Base-by-base conservation (phyloP, 2,329 filamentous ascomycete genomes). In the Blastomyces gilchristii region DNA sequence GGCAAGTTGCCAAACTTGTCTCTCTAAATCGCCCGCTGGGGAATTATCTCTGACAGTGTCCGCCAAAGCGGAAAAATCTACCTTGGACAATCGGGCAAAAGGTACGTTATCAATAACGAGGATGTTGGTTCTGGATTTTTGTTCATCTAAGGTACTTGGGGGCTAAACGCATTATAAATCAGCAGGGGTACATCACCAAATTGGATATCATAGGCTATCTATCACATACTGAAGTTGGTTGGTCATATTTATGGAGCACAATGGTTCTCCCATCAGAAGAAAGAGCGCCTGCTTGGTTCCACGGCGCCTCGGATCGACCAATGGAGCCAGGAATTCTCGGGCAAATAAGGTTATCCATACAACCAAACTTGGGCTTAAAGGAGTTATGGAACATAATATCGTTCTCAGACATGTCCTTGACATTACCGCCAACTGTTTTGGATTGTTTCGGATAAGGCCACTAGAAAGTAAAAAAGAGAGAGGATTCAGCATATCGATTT, bases 391-490 rank as follows among this genome's bases (percentile, higher is more conserved):
- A 94, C 34, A 79, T 81, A 70, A 82, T 82, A 67, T 93, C 88
- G 63, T 78, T 76, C 57, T 83, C 80, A 69, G 82, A 81, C 80
- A 91, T 81, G 63, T 87, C 76, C 63, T 76, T 80, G 68, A 83
- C 80, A 70, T 88, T 83, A 66, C 84, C 80, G 67, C 84, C 79
- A 70, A 85, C 82, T 49, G 84, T 85, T 72, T 92, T 91, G 67
- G 86, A 80, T 76, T 86, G 85, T 79, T 91, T 90, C 74, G 89
- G 83, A 79, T 94, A 94, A 61, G 91, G 91, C 85, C 88, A 95
- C 91, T 96, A 85, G 71, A 76, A 76, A 69, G 65, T 69, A 68
- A 68, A 11, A 65, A 66, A 67, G 70, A 65, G 66, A 67, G 65
- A 66, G 68, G 70, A 65, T 75, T 78, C 72, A 76, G 71, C 73